phyloP scores from a whole-genome alignment of 441 rosid species.

The Lagerstroemia fauriei region DNA sequence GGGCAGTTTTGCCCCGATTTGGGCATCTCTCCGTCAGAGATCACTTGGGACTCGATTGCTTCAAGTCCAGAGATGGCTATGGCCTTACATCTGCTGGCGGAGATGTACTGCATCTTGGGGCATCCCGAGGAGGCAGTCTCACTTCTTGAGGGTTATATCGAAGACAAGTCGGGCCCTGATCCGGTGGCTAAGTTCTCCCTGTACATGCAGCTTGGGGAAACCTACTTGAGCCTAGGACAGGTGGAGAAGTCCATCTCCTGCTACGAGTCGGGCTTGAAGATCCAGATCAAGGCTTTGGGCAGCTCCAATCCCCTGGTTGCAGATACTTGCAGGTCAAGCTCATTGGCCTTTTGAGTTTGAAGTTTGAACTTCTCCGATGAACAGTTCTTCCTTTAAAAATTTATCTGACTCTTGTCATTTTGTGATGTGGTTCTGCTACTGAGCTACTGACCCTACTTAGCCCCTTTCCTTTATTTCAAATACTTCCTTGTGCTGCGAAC shows the following conservation, averaged over 20 bases:
- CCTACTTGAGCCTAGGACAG: constrained; percentile 52
- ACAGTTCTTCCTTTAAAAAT: background rate
- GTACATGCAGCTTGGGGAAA: constrained; percentile 60
- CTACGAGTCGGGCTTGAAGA: constrained; percentile 50
- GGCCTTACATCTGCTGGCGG: constrained; percentile 59
- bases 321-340: constrained; percentile 50
- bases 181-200: constrained; percentile 58
- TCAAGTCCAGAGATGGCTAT: constrained; percentile 45
- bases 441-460: background rate
- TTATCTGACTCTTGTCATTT: background rate
- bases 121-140: constrained; percentile 54
- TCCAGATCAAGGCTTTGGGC: constrained; percentile 54
- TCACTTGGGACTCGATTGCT: constrained; percentile 45
- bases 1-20: constrained; percentile 35
- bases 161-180: constrained; percentile 36
- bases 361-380: background rate
- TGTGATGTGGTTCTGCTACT: background rate
- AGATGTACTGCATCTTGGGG: constrained; percentile 55
- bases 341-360: background rate
- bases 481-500: background rate
- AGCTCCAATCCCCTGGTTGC: constrained; percentile 52
- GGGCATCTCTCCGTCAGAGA: constrained; percentile 52
- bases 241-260: constrained; percentile 51
- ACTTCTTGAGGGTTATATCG: constrained; percentile 50
- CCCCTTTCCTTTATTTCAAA: background rate